These are phyloP conservation scores for Abelmoschus esculentus DNA, from an alignment of 345 rosid genomes.

Conservation along the genomic window DNA sequence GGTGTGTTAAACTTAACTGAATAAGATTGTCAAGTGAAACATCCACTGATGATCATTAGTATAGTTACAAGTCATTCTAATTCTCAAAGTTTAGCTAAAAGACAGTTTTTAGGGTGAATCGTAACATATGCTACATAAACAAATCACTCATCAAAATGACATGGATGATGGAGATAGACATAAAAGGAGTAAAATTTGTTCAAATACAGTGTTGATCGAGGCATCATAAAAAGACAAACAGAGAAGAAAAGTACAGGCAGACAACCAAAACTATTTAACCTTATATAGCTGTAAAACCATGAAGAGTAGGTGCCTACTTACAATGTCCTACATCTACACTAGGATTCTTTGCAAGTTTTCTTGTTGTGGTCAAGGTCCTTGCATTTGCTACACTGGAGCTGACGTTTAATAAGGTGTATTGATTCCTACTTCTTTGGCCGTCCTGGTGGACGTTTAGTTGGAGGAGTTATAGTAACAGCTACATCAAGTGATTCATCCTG, in stretches of 20 bases:
- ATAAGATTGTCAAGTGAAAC: neutral
- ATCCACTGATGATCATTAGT: neutral
- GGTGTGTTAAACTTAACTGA: too few relatives aligned
- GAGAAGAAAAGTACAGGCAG: neutral
- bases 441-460: constrained; percentile 74
- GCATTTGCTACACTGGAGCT: constrained; percentile 95
- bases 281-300: constrained; percentile 12
- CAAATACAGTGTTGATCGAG: neutral
- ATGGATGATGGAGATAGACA: neutral
- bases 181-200: neutral
- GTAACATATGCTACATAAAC: neutral
- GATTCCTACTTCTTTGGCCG: constrained; percentile 69
- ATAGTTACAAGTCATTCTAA: neutral
- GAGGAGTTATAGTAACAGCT: constrained; percentile 62
- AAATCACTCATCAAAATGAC: neutral
- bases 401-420: constrained; percentile 58
- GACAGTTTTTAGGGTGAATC: neutral
- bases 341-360: constrained; percentile 70
- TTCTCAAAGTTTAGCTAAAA: neutral
- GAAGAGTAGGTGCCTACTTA: constrained; percentile 21
- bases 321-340: constrained; percentile 20
- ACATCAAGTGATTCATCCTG: constrained; percentile 33
- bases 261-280: constrained; percentile 7
- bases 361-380: constrained; percentile 95
- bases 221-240: neutral